Percentiles rank a stretch among this genome's conserved stretches.
These are phyloP conservation scores for Papilionanthe hybrid DNA, from an alignment of 116 monocot genomes.

Conservation along the genomic window DNA sequence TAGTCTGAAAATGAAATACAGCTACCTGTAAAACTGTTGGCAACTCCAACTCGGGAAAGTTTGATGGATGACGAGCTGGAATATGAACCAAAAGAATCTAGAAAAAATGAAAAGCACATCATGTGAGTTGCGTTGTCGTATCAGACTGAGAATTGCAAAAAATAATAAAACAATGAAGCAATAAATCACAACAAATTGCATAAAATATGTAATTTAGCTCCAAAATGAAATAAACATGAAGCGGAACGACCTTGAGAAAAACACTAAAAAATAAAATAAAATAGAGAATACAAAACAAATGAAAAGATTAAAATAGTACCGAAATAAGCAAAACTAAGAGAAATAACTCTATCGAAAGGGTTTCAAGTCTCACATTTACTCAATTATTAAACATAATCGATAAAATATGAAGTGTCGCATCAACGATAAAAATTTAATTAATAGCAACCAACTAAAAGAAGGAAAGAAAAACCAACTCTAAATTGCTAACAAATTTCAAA, in stretches of 20 bases:
- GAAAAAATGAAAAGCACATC: not conserved
- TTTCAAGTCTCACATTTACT: not conserved
- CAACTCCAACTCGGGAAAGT: constrained; percentile 77
- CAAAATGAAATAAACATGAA: not conserved
- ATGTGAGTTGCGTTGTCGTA: not conserved
- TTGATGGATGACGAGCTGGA: constrained; percentile 70
- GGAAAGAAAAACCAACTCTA: too few species aligned
- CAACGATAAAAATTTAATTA: not conserved
- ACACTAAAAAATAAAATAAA: not conserved
- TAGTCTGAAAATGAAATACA: constrained; percentile 1
- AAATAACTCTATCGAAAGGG: too few species aligned
- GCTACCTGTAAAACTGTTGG: constrained; percentile 83
- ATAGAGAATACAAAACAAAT: not conserved
- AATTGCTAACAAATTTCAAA: not conserved
- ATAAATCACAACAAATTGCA: not conserved
- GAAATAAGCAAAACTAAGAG: too few species aligned
- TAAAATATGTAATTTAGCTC: not conserved
- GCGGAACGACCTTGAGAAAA: not conserved
- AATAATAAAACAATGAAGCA: not conserved
- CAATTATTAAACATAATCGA: not conserved
- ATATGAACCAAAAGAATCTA: constrained; percentile 88
- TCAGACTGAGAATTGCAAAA: not conserved
- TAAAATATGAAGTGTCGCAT: not conserved
- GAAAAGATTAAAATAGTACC: too few species aligned
- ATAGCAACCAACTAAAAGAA: not conserved